These are phyloP conservation scores for Senna siamea DNA, from an alignment of 306 rosid species.

Conservation along the genomic window DNA sequence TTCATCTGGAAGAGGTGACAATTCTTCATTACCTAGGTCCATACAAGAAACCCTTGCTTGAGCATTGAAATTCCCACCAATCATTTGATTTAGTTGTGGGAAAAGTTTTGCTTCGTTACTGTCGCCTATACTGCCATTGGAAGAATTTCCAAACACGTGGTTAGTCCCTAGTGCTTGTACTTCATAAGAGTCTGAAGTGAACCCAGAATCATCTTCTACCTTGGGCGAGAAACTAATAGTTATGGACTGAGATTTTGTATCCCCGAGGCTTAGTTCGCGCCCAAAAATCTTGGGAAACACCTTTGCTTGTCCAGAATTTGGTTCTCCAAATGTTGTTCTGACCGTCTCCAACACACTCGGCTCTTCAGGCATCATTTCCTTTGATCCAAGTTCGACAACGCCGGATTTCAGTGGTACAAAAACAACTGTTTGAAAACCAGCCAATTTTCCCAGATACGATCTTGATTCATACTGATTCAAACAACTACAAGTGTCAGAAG, in stretches of 20 bases:
- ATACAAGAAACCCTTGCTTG: conserved; percentile 49
- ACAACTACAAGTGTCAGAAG: conserved; percentile 49
- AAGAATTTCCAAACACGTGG: conserved; percentile 50
- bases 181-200: conserved; percentile 27
- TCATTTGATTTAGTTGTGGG: conserved; percentile 50
- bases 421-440: conserved; percentile 64
- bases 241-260: conserved; percentile 55
- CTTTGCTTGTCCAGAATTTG: conserved; percentile 56
- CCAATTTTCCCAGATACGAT: conserved; percentile 53
- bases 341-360: conserved; percentile 8
- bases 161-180: conserved; percentile 44
- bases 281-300: conserved; percentile 70
- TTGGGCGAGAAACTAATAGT: conserved; percentile 63
- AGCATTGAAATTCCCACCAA: conserved; percentile 55
- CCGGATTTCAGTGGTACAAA: conserved; percentile 68
- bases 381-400: conserved; percentile 68
- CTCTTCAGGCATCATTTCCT: conserved; percentile 23
- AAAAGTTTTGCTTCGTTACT: conserved; percentile 53
- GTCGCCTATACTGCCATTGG: conserved; percentile 56
- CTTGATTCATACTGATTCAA: conserved; percentile 59
- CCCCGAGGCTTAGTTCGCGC: conserved; percentile 65
- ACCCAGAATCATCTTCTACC: conserved; percentile 29
- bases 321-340: conserved; percentile 44
- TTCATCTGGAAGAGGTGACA: conserved; percentile 60
- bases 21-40: conserved; percentile 63